Base-by-base conservation (phyloP, 2,329 filamentous ascomycete species). In the Colletotrichum sansevieriae region DNA sequence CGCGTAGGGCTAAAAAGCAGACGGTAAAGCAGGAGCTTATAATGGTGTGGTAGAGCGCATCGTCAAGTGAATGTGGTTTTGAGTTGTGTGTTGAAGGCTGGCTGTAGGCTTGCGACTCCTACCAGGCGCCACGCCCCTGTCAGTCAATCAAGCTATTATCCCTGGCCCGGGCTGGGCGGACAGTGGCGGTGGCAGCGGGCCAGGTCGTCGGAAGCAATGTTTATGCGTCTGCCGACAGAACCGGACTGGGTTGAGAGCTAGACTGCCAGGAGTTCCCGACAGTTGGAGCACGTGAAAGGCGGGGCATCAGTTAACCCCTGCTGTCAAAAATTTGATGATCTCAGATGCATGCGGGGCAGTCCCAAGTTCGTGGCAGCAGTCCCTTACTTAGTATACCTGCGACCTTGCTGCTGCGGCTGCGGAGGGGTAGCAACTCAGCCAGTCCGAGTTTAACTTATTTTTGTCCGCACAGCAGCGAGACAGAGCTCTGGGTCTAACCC, bases 291-390 rank as follows among this genome's bases (percentile, higher is more conserved):
- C 67, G 67, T 70, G 67, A 67, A 70, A 70, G 58, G 67, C 58
- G 67, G 67, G 67, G 67, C 64, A 68, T 41, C 37, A 68, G 51
- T 57, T 51, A 68, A 63, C 52, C 63, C 63, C 44, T 70, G 67
- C 57, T 52, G 56, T 55, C 64, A 67, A 68, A 68, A 37, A 54
- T 70, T 64, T 63, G 63, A 70, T 70, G 67, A 70, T 70, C 67
- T 70, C 57, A 68, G 67, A 63, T 63, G 64, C 51, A 70, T 70
- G 67, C 67, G 67, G 67, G 67, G 67, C 67, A 54, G 64, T 65
- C 18, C 25, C 15, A 33, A 25, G 11, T 52, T 25, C 29, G 29
- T 15, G 33, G 49, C 47, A 29, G 15, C 49, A 37, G 61, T 63
- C 49, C 43, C 56, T 56, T 49, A 44, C 56, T n/a, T n/a, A n/a